phyloP scores from a whole-genome alignment of 108 stramenopile genomes.

The Discostella stelligeroides region DNA sequence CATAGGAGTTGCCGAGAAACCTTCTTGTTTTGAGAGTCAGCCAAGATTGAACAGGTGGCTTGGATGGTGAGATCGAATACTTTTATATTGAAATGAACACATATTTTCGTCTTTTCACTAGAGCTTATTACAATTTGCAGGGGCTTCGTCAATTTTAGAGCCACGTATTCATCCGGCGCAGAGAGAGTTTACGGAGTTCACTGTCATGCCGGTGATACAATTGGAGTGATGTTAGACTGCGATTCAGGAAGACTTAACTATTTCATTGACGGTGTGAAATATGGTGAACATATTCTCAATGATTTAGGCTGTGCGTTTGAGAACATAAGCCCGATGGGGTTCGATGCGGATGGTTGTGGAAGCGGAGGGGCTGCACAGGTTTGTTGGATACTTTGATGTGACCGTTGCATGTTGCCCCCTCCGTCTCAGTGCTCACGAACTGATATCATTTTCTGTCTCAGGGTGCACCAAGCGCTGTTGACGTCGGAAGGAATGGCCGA shows the following conservation, averaged over 20 bases:
- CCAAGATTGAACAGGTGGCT: conserved; percentile 80
- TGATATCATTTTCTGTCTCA: conserved; percentile 5
- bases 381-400: background rate
- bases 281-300: conserved; percentile 94
- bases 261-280: conserved; percentile 95
- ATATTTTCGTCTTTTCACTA: background rate
- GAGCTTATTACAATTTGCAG: conserved; percentile 6
- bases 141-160: conserved; percentile 94
- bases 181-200: conserved; percentile 92
- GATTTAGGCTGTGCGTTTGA: conserved; percentile 97
- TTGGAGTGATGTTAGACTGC: conserved; percentile 95
- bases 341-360: conserved; percentile 86
- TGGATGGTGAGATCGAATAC: conserved; percentile 57
- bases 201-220: conserved; percentile 88
- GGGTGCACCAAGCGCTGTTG: conserved; percentile 82
- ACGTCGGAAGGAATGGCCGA: conserved; percentile 65
- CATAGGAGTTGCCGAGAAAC: conserved; percentile 94
- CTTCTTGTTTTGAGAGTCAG: conserved; percentile 58
- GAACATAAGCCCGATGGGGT: conserved; percentile 86
- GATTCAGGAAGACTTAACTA: conserved; percentile 91
- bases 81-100: background rate
- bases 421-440: background rate
- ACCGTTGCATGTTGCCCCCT: background rate
- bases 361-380: conserved; percentile 79
- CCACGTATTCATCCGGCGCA: conserved; percentile 86